Percentiles rank a stretch among this genome's conserved stretches.
Conservation (phyloP, 768 basidiomycete species). For the Lactarius quietus region DNA sequence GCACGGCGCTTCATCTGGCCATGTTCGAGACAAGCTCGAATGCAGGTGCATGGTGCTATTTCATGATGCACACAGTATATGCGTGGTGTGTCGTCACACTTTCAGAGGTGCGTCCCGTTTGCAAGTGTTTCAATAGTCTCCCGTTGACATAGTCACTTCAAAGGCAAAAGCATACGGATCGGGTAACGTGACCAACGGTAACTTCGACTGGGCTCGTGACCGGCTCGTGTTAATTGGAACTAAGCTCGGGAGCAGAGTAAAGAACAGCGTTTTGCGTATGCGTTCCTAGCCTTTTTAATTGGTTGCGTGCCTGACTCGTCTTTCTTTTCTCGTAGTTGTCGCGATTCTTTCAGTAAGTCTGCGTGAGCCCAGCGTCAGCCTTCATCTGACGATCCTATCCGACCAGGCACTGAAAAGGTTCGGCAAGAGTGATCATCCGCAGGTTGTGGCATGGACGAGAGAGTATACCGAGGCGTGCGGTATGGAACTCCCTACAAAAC, state of each 20-base stretch:
- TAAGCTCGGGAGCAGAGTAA: conserved; percentile 40
- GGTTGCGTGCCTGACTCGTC: conserved; percentile 38
- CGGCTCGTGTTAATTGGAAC: conserved; percentile 40
- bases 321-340: conserved; percentile 55
- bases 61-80: conserved; percentile 68
- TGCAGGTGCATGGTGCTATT: conserved; percentile 78
- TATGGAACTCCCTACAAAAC: conserved; percentile 42
- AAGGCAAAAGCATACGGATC: conserved; percentile 7
- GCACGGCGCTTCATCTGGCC: conserved; percentile 59
- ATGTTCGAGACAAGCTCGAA: conserved; percentile 82
- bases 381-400: background rate
- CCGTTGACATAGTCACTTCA: background rate
- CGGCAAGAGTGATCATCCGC: conserved; percentile 51
- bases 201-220: conserved; percentile 37
- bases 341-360: conserved; percentile 57
- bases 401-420: conserved; percentile 63
- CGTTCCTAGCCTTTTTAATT: conserved; percentile 11
- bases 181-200: conserved; percentile 16
- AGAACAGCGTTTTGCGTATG: conserved; percentile 45
- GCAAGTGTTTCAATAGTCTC: background rate
- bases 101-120: conserved; percentile 48
- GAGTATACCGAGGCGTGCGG: conserved; percentile 70
- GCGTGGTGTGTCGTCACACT: conserved; percentile 65
- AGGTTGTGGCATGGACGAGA: conserved; percentile 53
- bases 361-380: conserved; percentile 25